Base-by-base conservation (phyloP, 768 basidiomycete genomes). In the Crucibulum laeve region DNA sequence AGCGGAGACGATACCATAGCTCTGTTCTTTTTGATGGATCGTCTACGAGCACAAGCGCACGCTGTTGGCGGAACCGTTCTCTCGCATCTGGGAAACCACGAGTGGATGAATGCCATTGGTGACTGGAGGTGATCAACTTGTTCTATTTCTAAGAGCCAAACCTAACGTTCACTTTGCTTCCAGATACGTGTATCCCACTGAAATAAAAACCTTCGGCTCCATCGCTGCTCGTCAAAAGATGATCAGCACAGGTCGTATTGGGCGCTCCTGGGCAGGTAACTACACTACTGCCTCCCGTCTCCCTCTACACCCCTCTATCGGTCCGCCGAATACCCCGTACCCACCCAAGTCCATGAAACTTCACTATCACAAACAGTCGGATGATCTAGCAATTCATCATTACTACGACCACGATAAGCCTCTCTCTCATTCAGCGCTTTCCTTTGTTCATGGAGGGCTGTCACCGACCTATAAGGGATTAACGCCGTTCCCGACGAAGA, bases 391-490 rank as follows among this genome's bases (percentile, higher is more conserved):
- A 11, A 47, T 35, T 43, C 44, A 43, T 48, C 44, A 54, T 17
- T 56, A 59, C 38, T 53, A 63, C 58, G 48, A 72, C 57, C 22
- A 62, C 46, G 44, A 58, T 51, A 58, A 71, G 2, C 74, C 79
- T 4, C 70, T 92, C 42, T 84, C 86, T 0, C 87, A 86, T 59
- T 75, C 87, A 0, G 90, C 92, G 1, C 65, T 93, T 22, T 91
- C 92, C 1, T 97, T 97, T 61, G 88, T 95, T 2, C 96, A 98
- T 48, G 95, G 94, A 15, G 94, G 94, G 0, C 71, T 97, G 30
- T 79, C 87, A 3, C 85, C 90, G 5, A 74, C 79, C 1, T 95
- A 91, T 52, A 70, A 73, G 5, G 70, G 81, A 48, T 71, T 95
- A 3, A 69, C 77, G 5, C 93, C 94, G 0, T 96, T 91, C 64